Evolutionary conservation across 345 rosid species (phyloP).

Genomic region (Hibiscus syriacus): DNA sequence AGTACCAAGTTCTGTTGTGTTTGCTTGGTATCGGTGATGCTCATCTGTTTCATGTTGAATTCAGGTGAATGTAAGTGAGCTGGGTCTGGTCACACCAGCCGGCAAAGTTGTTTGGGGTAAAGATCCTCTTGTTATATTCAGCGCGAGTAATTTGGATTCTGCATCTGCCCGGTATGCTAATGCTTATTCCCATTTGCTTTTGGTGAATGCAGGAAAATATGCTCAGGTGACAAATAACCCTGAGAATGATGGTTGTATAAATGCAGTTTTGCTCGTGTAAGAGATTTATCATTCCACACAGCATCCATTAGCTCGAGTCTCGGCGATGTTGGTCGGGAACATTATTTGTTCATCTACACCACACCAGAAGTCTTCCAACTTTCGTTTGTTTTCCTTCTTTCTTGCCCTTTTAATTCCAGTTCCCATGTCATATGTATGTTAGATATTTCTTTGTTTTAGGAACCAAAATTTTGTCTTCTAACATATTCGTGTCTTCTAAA

Average conservation of each 20-base stretch:
- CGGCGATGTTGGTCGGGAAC: background rate
- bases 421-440: background rate
- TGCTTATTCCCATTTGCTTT: background rate
- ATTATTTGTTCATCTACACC: background rate
- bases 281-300: background rate
- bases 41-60: background rate
- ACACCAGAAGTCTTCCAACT: background rate
- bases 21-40: background rate
- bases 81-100: no score
- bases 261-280: constrained; percentile 80
- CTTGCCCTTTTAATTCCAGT: background rate
- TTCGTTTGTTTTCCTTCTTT: no score
- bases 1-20: background rate
- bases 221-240: constrained; percentile 95
- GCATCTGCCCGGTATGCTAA: background rate
- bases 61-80: no score
- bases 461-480: background rate
- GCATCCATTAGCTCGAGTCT: background rate
- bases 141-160: no score
- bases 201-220: constrained; percentile 58
- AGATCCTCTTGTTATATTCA: constrained; percentile 2
- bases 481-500: no score
- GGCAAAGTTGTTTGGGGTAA: constrained; percentile 96
- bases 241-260: constrained; percentile 82
- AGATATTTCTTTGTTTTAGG: background rate